Base-by-base conservation (phyloP, 805 yeast species). In the Yamadazyma philogaea region DNA sequence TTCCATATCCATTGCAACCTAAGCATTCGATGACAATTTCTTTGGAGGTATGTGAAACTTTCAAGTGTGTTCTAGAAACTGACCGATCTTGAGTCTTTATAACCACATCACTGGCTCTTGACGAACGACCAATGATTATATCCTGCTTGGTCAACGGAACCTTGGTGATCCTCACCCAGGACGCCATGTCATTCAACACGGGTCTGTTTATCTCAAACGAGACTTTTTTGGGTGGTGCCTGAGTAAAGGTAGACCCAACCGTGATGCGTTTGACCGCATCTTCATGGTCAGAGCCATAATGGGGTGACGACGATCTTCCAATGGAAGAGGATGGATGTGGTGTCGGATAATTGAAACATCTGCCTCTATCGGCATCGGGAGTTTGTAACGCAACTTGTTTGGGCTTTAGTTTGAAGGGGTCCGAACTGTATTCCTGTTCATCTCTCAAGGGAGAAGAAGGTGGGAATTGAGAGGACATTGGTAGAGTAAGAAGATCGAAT, bases 1-100 rank as follows among this genome's bases (percentile, higher is more conserved):
- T 75, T 7, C 77, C 73, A 39, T 86, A 65, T 8, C 97, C 96
- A 60, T 91, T 91, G 64, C 81, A 77, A 3, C 98, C 97, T 42
- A 79, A 60, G 61, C 97, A 91, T 34, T 75, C 75, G 39, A 91
- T 59, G 12, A 64, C 67, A 34, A 87, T 59, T 8, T 59, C 58
- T 3, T 54, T 56, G 1, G 66, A 52, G 56, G 75, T 81, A 15
- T 27, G 39, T 19, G 72, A 64, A 2, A 84, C 55, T 12, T 66
- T 61, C 39, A 82, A 71, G 60, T 87, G 96, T 8, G 72, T 70
- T 39, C 95, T 76, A 11, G 93, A 84, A 17, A 87, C 77, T 30
- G 72, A 72, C 55, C 77, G 79, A 57, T 76, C 77, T 14, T 63
- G 60, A 2, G 72, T 51, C 57, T 73, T 60, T 56, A 80, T 54